Evolutionary conservation across 768 basidiomycete genomes (phyloP), one percentile per base, ranked within the genome.

Genomic region (Termitomyces sp.): DNA sequence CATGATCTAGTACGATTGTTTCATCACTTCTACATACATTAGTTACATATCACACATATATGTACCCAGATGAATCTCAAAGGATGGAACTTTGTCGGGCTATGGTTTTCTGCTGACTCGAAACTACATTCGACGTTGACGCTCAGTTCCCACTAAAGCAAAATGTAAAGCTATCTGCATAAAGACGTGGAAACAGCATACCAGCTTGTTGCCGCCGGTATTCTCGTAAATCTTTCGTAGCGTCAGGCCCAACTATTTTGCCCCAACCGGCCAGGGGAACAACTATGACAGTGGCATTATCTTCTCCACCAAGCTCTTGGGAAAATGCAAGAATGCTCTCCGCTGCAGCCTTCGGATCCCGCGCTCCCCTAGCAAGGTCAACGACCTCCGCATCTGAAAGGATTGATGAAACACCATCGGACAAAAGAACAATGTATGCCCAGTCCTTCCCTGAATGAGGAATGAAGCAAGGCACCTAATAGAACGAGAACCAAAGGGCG

Each of bases 261-360:
- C 90, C 91, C 96, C 97, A 99, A 18, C 96, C 95, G 8, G 88
- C 83, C 8, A 98, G 80, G 6, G 97, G 97, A 9, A 98, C 82
- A 14, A 98, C 91, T 43, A 99, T 81, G 10, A 83, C 90, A 1
- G 94, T 97, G 41, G 88, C 85, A 68, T 99, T 99, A 68, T 99
- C 97, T 60, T 91, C 88, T 33, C 90, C 88, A 35, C 87, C 87
- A 47, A 94, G 72, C 59, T 94, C 92, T 71, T 98, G 90, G 1
- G 92, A 88, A 67, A 93, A 98, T 22, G 84, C 73, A 6, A 98
- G 73, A 44, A 98, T 94, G 14, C 80, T 79, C 32, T 88, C 79
- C 3, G 96, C 95, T n/a, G 93, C 95, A 32, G 73, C 71, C 65
- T 83, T 85, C 0, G 96, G 96, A 63, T 86, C 82, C 9, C 73